Evolutionary conservation across 169 alveolate genomes (phyloP).

Genomic region (Cryptosporidium sp.): DNA sequence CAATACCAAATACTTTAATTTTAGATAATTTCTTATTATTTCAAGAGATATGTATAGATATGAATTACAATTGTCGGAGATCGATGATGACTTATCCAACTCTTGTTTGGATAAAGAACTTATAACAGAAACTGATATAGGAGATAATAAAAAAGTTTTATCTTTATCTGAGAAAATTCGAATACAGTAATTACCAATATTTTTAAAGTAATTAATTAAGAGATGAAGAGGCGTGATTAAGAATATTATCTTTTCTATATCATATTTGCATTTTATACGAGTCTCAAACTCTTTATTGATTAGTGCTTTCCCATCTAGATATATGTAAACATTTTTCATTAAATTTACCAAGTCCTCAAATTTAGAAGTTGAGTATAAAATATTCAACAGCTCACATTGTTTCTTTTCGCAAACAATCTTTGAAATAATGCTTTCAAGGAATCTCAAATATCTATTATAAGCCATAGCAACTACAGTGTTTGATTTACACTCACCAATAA

Average conservation of each 20-base stretch:
- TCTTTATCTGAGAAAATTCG: slow-evolving; percentile 20
- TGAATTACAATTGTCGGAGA: neutral
- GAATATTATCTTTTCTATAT: neutral
- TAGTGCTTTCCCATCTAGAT: neutral
- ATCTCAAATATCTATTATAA: slow-evolving; percentile 2
- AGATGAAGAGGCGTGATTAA: neutral
- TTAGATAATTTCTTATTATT: slow-evolving; percentile 2
- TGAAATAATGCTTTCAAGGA: neutral
- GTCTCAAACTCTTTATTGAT: neutral
- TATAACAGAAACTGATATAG: slow-evolving; percentile 43
- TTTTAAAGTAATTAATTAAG: slow-evolving; percentile 7
- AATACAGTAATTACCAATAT: slow-evolving; percentile 6
- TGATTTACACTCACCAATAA: slow-evolving; percentile 7
- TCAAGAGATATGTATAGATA: neutral
- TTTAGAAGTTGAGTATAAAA: slow-evolving; percentile 2
- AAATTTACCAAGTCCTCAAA: neutral
- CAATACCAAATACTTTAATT: neutral
- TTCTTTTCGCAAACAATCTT: neutral
- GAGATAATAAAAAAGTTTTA: slow-evolving; percentile 22
- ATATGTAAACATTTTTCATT: neutral
- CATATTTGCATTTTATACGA: neutral
- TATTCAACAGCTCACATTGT: neutral
- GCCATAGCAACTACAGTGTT: neutral
- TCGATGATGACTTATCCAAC: neutral
- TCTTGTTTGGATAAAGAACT: neutral